These are phyloP conservation scores for Hypoxylon rickii DNA, from an alignment of 495 filamentous ascomycete genomes.

Conservation along the genomic window DNA sequence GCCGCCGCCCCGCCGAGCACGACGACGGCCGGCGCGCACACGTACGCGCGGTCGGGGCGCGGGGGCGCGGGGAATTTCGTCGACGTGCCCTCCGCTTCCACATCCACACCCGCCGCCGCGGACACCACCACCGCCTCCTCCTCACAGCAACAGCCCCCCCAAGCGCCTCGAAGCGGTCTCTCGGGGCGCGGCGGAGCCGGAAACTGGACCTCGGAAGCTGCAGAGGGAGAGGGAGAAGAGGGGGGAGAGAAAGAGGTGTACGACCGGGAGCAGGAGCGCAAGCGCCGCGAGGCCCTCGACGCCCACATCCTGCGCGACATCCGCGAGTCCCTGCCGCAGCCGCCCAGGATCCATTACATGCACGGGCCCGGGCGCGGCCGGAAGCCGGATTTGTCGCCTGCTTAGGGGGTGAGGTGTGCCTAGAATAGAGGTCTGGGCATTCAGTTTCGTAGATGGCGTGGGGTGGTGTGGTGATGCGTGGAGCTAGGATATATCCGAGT, in stretches of 20 bases:
- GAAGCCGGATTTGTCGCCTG: conserved; percentile 14
- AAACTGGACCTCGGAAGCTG: conserved; percentile 53
- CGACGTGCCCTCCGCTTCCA: conserved; percentile 30
- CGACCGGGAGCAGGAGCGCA: conserved; percentile 24
- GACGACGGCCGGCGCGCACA: conserved; percentile 21
- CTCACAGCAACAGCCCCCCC: neutral
- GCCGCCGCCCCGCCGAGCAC: no score
- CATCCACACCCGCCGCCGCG: conserved; percentile 21
- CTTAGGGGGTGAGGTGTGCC: neutral
- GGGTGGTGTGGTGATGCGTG: no score
- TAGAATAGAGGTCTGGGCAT: no score
- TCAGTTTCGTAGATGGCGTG: no score
- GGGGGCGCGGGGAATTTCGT: conserved; percentile 67
- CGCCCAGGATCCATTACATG: conserved; percentile 36
- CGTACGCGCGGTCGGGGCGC: conserved; percentile 59
- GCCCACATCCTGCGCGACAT: conserved; percentile 34
- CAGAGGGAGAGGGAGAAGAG: conserved; percentile 37
- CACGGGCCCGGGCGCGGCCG: conserved; percentile 35
- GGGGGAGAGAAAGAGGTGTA: conserved; percentile 35
- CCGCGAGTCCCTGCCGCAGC: conserved; percentile 32
- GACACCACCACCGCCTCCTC: conserved; percentile 12
- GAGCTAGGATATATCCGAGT: no score
- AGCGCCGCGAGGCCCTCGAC: conserved; percentile 35
- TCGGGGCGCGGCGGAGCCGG: conserved; percentile 64
- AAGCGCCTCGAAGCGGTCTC: conserved; percentile 6